These are phyloP conservation scores for Verticillium nonalfalfae DNA, from an alignment of 2,329 filamentous ascomycete species.

Conservation along the genomic window DNA sequence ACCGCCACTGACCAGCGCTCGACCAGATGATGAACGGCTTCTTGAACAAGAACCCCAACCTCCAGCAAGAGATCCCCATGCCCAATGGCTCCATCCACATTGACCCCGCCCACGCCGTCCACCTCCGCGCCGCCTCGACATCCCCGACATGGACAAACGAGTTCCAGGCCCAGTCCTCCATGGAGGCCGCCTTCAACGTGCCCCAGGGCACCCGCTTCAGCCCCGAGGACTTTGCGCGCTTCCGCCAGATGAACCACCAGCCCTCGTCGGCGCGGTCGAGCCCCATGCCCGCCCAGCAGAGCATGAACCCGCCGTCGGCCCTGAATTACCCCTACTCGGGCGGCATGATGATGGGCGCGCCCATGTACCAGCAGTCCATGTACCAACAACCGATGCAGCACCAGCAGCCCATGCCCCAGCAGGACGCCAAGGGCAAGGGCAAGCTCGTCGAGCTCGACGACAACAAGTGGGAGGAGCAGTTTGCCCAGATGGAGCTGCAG, in stretches of 20 bases:
- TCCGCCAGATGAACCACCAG: constrained; percentile 63
- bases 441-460: constrained; percentile 95
- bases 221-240: constrained; percentile 80
- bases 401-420: constrained; percentile 34
- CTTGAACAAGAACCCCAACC: constrained; percentile 66
- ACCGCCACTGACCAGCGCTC: background rate
- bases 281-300: constrained; percentile 50
- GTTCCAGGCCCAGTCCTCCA: constrained; percentile 53
- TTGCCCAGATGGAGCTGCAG: constrained; percentile 75
- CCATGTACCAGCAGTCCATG: constrained; percentile 48
- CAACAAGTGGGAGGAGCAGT: constrained; percentile 92
- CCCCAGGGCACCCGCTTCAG: constrained; percentile 59
- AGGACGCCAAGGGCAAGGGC: constrained; percentile 70
- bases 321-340: background rate
- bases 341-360: constrained; percentile 37
- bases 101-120: constrained; percentile 41
- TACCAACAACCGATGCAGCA: constrained; percentile 50
- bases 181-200: constrained; percentile 65
- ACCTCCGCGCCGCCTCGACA: constrained; percentile 45
- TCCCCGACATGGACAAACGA: constrained; percentile 50
- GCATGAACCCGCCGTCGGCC: constrained; percentile 24
- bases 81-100: constrained; percentile 41
- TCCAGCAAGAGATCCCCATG: constrained; percentile 49
- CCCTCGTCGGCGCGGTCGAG: constrained; percentile 44
- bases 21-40: constrained; percentile 87